Base-by-base conservation (phyloP, 2,329 filamentous ascomycete species). In the Orbilia ellipsospora region DNA sequence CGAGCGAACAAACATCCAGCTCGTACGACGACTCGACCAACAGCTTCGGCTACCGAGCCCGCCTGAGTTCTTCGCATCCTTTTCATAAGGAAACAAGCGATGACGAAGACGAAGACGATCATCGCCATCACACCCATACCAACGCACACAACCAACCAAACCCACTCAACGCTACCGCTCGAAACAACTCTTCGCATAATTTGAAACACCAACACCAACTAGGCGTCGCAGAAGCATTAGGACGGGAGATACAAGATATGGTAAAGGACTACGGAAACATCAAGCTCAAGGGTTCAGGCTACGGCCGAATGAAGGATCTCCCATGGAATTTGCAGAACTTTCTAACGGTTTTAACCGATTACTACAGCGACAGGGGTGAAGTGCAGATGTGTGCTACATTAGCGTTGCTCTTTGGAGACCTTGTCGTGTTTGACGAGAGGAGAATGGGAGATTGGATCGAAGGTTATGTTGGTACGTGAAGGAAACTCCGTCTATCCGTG, bases 331-430 rank as follows among this genome's bases (percentile, higher is more conserved):
- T 77, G 16, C 77, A 79, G 56, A 76, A 50, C 10, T 72, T 79
- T 15, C 51, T 77, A 42, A 76, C 76, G 60, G 73, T 74, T 44
- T 61, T 78, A 31, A 73, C 73, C 3, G 77, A 79, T 52, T 60
- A 77, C 60, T 76, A 76, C 18, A 76, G 72, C 36, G 72, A 76
- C 36, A 64, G 69, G 45, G 76, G 77, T 28, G 77, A 78, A 52
- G 77, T 78, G 62, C 78, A 78, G 70, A 78, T 79, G 78, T 77
- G 74, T 70, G 78, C 77, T 44, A 78, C 77, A 4, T 51, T 78
- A 7, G 73, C 76, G 23, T 44, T 79, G 44, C 57, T 79, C 36
- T 69, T 76, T 36, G 57, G 65, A 2, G 50, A 63, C 15, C 52
- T 72, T 7, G 65, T 72, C 57, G 36, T 72, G 55, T 55, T 78